Percentiles rank a stretch among this genome's conserved stretches.
Conservation (phyloP, 345 rosid genomes). For the Camelina laxa region DNA sequence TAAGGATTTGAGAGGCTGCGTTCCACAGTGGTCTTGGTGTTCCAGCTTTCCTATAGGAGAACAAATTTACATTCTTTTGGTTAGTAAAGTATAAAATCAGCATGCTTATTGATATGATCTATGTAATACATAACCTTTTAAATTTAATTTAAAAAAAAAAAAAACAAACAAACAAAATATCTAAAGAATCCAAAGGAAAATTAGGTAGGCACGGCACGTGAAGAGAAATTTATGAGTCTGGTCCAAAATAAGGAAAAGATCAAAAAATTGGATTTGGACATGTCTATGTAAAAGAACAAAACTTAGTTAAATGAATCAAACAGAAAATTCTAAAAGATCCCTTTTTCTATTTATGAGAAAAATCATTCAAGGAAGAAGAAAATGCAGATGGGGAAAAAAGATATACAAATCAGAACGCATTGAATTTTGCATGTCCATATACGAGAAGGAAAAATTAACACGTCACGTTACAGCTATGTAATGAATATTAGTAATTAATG, state of each 20-base stretch:
- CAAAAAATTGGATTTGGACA: conserved; percentile 26
- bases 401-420: not conserved
- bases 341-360: conserved; percentile 22
- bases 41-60: conserved; percentile 69
- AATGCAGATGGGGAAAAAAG: no score
- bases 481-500: not conserved
- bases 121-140: not conserved
- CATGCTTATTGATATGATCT: conserved; percentile 1
- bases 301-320: conserved; percentile 15
- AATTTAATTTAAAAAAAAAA: not conserved
- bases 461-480: conserved; percentile 7
- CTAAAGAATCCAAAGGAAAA: not conserved
- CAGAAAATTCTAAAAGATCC: conserved; percentile 25
- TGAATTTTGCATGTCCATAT: conserved; percentile 1
- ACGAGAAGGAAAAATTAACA: not conserved
- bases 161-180: not conserved
- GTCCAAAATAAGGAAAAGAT: conserved; percentile 15
- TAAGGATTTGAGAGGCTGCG: conserved; percentile 86
- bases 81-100: conserved; percentile 2
- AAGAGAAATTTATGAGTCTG: conserved; percentile 1
- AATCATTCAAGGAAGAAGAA: not conserved
- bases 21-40: conserved; percentile 94
- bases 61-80: not conserved
- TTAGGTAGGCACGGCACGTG: conserved; percentile 29
- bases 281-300: conserved; percentile 23